These are phyloP conservation scores for Amanita muscaria DNA, from an alignment of 768 basidiomycete species.

Conservation along the genomic window DNA sequence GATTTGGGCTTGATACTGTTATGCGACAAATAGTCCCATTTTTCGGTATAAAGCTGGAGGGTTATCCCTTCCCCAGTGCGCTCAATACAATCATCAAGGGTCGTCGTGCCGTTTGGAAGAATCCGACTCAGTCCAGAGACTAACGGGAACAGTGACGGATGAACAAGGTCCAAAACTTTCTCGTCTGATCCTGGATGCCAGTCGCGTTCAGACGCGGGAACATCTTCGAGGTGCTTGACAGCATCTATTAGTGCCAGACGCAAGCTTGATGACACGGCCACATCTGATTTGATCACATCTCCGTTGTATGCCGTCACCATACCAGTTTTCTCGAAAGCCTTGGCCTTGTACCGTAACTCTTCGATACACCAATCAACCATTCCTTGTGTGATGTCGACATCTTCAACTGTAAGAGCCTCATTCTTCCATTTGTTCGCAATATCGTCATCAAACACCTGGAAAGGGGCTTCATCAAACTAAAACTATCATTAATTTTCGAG, in stretches of 20 bases:
- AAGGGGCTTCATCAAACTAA: background rate
- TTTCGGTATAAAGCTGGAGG: too few species aligned
- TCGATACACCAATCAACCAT: slow-evolving; percentile 17
- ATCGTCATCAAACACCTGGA: background rate
- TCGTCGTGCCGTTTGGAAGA: background rate
- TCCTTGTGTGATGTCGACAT: slow-evolving; percentile 10
- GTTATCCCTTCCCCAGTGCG: slow-evolving; percentile 1
- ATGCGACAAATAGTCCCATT: too few species aligned
- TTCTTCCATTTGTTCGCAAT: slow-evolving; percentile 2
- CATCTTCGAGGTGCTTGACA: slow-evolving; percentile 10
- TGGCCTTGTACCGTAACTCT: slow-evolving; percentile 17
- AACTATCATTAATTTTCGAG: too few species aligned
- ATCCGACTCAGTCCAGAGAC: slow-evolving; percentile 1
- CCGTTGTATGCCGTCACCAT: slow-evolving; percentile 8
- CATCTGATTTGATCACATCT: slow-evolving; percentile 22
- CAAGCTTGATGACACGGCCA: slow-evolving; percentile 13
- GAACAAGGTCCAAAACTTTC: slow-evolving; percentile 5
- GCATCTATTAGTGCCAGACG: slow-evolving; percentile 13
- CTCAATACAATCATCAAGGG: slow-evolving; percentile 1
- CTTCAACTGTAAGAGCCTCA: background rate
- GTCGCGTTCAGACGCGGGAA: background rate
- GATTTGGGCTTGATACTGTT: background rate
- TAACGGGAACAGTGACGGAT: slow-evolving; percentile 3
- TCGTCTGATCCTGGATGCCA: slow-evolving; percentile 6
- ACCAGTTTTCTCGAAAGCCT: slow-evolving; percentile 9